Conservation (phyloP, 164 flowering plant species). For the Aristolochia californica region DNA sequence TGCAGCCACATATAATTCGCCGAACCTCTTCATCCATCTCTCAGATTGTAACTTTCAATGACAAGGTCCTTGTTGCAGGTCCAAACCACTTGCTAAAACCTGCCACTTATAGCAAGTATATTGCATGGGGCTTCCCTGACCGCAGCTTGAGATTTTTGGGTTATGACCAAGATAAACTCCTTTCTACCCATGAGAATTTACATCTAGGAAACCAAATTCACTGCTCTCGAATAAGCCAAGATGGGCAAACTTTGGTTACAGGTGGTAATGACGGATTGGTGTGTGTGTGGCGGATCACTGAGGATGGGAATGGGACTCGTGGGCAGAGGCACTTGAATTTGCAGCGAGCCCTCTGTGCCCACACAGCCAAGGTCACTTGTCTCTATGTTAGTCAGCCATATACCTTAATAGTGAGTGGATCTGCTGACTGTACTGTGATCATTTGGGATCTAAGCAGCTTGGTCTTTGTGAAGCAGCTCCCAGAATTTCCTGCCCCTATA, state of each 20-base stretch:
- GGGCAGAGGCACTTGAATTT: conserved; percentile 33
- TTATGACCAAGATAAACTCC: conserved; percentile 85
- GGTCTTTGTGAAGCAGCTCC: conserved; percentile 78
- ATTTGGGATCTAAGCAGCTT: conserved; percentile 93
- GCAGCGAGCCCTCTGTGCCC: conserved; percentile 78
- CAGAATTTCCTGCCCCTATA: conserved; percentile 82
- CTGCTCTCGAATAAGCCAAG: conserved; percentile 78
- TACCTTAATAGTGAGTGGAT: conserved; percentile 85
- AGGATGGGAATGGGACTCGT: conserved; percentile 58
- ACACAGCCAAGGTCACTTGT: conserved; percentile 76
- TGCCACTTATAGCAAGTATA: conserved; percentile 61
- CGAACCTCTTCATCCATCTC: conserved; percentile 35
- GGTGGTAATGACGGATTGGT: conserved; percentile 90
- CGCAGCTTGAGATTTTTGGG: conserved; percentile 80
- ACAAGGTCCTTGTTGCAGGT: conserved; percentile 75
- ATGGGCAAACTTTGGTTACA: conserved; percentile 75
- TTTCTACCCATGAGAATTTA: conserved; percentile 91
- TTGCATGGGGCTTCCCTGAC: conserved; percentile 97
- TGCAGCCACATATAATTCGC: conserved; percentile 68
- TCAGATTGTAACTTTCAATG: conserved; percentile 60
- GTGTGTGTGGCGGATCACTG: conserved; percentile 71
- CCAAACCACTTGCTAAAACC: conserved; percentile 74
- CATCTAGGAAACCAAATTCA: conserved; percentile 89
- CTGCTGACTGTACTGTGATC: conserved; percentile 87
- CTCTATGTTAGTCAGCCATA: conserved; percentile 85